Percentiles rank a stretch among this genome's conserved stretches.
Conservation (phyloP, 208 protist genomes). For the Acanthamoeba castellanii region DNA sequence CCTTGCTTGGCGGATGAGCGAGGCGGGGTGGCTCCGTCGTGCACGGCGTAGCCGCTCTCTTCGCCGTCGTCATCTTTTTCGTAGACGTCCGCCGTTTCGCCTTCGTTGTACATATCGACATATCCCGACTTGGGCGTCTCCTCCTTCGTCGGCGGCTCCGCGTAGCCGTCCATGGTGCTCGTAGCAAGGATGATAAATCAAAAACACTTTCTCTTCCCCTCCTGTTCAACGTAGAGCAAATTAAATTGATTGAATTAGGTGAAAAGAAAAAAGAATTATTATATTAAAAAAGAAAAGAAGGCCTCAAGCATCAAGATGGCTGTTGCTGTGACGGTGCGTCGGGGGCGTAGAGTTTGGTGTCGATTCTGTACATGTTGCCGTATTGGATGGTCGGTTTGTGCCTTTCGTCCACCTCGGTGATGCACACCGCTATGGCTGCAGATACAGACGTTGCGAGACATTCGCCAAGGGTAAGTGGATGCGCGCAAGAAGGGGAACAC, state of each 20-base stretch:
- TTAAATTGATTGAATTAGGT: background rate
- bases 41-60: background rate
- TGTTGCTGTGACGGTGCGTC: conserved; percentile 28
- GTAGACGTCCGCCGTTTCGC: background rate
- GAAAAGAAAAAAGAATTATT: background rate
- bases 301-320: background rate
- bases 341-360: conserved; percentile 73
- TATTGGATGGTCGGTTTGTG: conserved; percentile 82
- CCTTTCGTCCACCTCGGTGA: conserved; percentile 80
- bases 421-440: conserved; percentile 83
- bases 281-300: background rate
- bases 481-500: background rate
- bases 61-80: background rate
- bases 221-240: background rate
- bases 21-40: background rate
- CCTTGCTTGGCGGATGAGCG: no score
- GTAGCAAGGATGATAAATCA: background rate
- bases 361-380: conserved; percentile 84
- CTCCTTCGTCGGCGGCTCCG: background rate
- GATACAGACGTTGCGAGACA: background rate
- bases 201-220: no score
- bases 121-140: background rate
- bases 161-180: conserved; percentile 21
- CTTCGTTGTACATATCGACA: background rate
- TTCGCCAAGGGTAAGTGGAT: background rate